These are phyloP conservation scores for Chaetothyriales sp. DNA, from an alignment of 2,329 filamentous ascomycete genomes.

Conservation along the genomic window DNA sequence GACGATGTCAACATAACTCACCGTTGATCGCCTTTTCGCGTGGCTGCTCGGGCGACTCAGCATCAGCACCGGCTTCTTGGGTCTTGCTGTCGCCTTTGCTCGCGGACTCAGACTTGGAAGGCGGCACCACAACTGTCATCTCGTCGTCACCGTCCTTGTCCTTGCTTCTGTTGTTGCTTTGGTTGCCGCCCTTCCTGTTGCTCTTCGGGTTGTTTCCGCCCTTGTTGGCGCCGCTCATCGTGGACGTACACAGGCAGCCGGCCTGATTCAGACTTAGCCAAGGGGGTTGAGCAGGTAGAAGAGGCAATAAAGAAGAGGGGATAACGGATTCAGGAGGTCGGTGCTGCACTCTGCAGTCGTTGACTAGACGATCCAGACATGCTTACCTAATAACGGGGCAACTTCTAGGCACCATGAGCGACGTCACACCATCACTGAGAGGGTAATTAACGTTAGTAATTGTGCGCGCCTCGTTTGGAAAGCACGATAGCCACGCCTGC, in stretches of 20 bases:
- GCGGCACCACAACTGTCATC: constrained; percentile 69
- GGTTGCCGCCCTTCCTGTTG: constrained; percentile 30
- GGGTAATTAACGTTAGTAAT: no score
- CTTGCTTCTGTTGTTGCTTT: constrained; percentile 52
- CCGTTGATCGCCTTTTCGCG: constrained; percentile 37
- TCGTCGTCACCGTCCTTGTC: constrained; percentile 58
- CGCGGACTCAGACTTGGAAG: constrained; percentile 48
- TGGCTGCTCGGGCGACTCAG: constrained; percentile 28
- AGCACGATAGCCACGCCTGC: no score
- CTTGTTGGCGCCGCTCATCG: constrained; percentile 56
- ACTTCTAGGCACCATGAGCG: no score
- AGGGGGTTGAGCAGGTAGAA: no score
- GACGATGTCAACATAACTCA: constrained; percentile 16
- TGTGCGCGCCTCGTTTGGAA: no score
- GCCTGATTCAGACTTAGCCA: no score
- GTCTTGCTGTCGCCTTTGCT: constrained; percentile 43
- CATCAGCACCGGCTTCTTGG: constrained; percentile 47
- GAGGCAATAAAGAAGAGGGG: no score
- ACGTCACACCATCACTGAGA: no score
- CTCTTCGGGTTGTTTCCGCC: neutral
- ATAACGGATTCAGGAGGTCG: no score
- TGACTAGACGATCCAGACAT: no score
- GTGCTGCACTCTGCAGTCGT: no score
- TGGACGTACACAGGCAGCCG: constrained; percentile 7
- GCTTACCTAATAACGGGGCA: no score